These are phyloP conservation scores for Fusarium falciforme DNA, from an alignment of 2,329 filamentous ascomycete species.

Conservation along the genomic window DNA sequence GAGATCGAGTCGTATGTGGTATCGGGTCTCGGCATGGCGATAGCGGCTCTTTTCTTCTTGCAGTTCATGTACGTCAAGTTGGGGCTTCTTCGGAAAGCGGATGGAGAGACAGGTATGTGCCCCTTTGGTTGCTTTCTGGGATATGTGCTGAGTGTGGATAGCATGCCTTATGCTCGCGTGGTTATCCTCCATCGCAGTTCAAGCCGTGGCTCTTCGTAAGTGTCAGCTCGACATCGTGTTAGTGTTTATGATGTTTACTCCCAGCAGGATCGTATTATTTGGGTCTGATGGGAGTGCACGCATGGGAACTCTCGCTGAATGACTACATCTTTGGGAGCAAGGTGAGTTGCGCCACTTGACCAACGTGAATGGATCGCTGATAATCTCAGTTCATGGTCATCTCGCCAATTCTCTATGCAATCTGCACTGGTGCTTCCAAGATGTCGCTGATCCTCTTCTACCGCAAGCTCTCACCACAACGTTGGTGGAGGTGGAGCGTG, in stretches of 20 bases:
- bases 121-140: neutral
- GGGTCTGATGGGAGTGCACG: slow-evolving; percentile 43
- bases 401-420: slow-evolving; percentile 36
- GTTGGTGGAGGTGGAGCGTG: slow-evolving; percentile 48
- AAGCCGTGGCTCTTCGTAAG: slow-evolving; percentile 31
- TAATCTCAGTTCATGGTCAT: slow-evolving; percentile 36
- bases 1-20: slow-evolving; percentile 34
- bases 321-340: slow-evolving; percentile 30
- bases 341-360: neutral
- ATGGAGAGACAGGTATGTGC: slow-evolving; percentile 35
- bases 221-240: neutral
- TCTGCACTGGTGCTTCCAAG: slow-evolving; percentile 50
- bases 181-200: slow-evolving; percentile 37
- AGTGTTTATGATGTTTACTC: neutral
- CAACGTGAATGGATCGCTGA: neutral
- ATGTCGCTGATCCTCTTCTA: slow-evolving; percentile 54
- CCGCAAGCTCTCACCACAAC: slow-evolving; percentile 49
- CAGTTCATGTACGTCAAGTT: slow-evolving; percentile 43
- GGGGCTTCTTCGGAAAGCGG: slow-evolving; percentile 30
- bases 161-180: slow-evolving; percentile 33
- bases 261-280: slow-evolving; percentile 21
- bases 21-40: slow-evolving; percentile 30
- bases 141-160: slow-evolving; percentile 9
- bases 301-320: slow-evolving; percentile 45
- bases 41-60: slow-evolving; percentile 37